These are phyloP conservation scores for Alternaria sp. DNA, from an alignment of 2,329 filamentous ascomycete genomes.

Conservation along the genomic window DNA sequence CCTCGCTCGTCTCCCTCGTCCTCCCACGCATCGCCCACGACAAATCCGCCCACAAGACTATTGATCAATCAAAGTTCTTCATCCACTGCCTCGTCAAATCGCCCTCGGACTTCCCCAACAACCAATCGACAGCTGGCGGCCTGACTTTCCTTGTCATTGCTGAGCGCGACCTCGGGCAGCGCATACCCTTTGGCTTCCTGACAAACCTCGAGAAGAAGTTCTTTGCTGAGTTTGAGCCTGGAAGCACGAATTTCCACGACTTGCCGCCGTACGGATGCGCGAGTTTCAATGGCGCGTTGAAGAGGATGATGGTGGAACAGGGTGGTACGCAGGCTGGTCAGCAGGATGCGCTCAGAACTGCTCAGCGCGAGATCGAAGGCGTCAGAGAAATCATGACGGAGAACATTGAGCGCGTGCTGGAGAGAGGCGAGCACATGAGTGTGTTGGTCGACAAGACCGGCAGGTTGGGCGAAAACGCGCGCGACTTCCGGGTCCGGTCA, in stretches of 20 bases:
- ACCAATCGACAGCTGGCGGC: conserved; percentile 70
- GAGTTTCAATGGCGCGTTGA: conserved; percentile 81
- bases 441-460: conserved; percentile 97
- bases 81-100: conserved; percentile 95
- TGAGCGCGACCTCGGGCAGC: conserved; percentile 78
- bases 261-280: conserved; percentile 90
- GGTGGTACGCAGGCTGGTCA: conserved; percentile 74
- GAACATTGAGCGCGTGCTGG: conserved; percentile 88
- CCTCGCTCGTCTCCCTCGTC: conserved; percentile 88
- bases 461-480: conserved; percentile 81
- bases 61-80: conserved; percentile 88
- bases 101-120: conserved; percentile 66
- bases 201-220: conserved; percentile 91
- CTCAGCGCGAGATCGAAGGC: conserved; percentile 88
- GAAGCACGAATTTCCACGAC: conserved; percentile 72
- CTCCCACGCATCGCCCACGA: conserved; percentile 91
- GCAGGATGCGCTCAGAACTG: conserved; percentile 82
- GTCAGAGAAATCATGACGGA: conserved; percentile 93
- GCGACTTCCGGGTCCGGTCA: conserved; percentile 88
- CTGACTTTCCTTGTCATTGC: conserved; percentile 93
- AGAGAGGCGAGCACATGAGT: conserved; percentile 89
- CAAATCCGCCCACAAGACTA: conserved; percentile 85
- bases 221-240: conserved; percentile 70
- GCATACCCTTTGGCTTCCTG: conserved; percentile 91
- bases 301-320: conserved; percentile 79